Conservation (phyloP, 257 asterid genomes). For the Solanum neorickii region DNA sequence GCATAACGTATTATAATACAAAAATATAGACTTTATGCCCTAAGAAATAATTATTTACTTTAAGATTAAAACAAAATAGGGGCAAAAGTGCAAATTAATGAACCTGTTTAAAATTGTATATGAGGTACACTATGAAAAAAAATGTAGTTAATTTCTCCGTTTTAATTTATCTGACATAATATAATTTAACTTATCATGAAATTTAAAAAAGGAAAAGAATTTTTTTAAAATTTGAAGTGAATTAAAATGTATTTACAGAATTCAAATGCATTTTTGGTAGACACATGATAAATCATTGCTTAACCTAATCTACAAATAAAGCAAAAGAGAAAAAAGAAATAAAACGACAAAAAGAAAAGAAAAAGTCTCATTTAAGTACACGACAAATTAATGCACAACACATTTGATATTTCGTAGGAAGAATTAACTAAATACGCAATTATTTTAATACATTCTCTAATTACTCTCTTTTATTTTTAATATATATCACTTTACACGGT, state of each 20-base stretch:
- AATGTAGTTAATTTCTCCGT: neutral
- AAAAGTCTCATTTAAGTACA: neutral
- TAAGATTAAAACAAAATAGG: neutral
- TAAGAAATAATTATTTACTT: neutral
- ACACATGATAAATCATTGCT: neutral
- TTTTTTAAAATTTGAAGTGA: neutral
- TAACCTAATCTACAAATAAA: neutral
- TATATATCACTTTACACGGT: no score
- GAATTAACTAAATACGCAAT: no score
- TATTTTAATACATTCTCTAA: no score
- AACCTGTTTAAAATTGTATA: neutral
- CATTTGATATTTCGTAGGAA: no score
- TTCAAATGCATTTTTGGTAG: neutral
- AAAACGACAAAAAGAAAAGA: neutral
- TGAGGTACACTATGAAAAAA: neutral
- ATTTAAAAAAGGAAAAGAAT: neutral
- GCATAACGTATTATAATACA: neutral
- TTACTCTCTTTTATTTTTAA: no score
- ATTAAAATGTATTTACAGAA: neutral
- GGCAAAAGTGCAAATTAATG: neutral
- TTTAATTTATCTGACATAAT: neutral
- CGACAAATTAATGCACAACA: neutral
- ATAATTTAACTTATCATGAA: neutral
- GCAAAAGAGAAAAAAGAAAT: neutral
- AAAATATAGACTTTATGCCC: no score